These are phyloP conservation scores for Lasiodiplodia sp. DNA, from an alignment of 2,329 filamentous ascomycete genomes.

Conservation along the genomic window DNA sequence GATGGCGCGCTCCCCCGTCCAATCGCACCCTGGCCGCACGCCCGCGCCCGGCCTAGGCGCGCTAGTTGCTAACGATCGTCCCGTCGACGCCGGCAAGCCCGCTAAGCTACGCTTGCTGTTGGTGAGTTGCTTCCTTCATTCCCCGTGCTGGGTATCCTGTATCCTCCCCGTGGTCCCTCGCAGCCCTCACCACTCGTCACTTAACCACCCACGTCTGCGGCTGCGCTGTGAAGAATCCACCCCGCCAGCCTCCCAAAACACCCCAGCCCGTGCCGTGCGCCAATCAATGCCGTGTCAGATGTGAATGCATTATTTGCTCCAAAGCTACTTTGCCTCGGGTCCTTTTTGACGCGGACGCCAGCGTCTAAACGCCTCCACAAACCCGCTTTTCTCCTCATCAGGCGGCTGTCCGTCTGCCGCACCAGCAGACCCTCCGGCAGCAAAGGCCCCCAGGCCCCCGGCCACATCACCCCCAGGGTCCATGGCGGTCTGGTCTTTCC, in stretches of 20 bases:
- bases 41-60: slow-evolving; percentile 14
- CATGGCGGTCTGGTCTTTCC: not conserved
- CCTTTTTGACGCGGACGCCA: slow-evolving; percentile 20
- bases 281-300: not conserved
- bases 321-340: not conserved
- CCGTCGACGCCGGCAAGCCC: slow-evolving; percentile 22
- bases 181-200: slow-evolving; percentile 6
- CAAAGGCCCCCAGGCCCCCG: slow-evolving; percentile 6
- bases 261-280: not conserved
- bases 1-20: slow-evolving; percentile 15
- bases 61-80: slow-evolving; percentile 22
- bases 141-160: slow-evolving; percentile 27
- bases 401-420: slow-evolving; percentile 11
- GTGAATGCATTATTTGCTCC: not conserved
- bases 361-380: slow-evolving; percentile 28
- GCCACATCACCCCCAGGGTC: slow-evolving; percentile 16
- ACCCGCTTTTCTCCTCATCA: slow-evolving; percentile 18
- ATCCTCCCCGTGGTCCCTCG: not conserved
- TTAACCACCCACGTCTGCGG: slow-evolving; percentile 21
- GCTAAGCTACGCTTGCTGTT: slow-evolving; percentile 11
- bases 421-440: slow-evolving; percentile 10
- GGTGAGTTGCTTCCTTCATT: slow-evolving; percentile 12
- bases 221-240: slow-evolving; percentile 12
- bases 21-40: slow-evolving; percentile 3
- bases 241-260: not conserved